Evolutionary conservation across 352 stramenopile species (phyloP).

Genomic region (Phytophthora capsici): DNA sequence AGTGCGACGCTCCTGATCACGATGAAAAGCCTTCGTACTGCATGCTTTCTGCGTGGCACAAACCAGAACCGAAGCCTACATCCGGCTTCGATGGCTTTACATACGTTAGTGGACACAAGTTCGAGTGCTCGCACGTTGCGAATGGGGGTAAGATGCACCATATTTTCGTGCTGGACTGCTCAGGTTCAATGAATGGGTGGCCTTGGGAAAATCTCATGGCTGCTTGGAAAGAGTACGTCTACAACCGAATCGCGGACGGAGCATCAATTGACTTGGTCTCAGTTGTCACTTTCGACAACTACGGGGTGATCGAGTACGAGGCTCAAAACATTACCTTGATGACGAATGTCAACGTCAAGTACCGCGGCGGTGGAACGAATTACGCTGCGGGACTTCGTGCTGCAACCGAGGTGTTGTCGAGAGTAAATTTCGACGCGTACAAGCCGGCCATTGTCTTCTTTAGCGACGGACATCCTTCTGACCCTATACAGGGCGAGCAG

Average conservation of each 20-base stretch:
- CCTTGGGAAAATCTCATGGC: slow-evolving; percentile 67
- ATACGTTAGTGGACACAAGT: slow-evolving; percentile 73
- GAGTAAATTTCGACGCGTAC: slow-evolving; percentile 62
- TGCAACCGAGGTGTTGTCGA: slow-evolving; percentile 75
- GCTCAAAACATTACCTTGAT: slow-evolving; percentile 56
- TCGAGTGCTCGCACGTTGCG: slow-evolving; percentile 71
- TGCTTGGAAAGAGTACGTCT: slow-evolving; percentile 68
- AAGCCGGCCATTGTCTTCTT: slow-evolving; percentile 83
- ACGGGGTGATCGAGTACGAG: slow-evolving; percentile 56
- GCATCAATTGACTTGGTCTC: slow-evolving; percentile 70
- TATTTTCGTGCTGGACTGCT: slow-evolving; percentile 83
- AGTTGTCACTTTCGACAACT: slow-evolving; percentile 70
- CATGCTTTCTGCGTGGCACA: slow-evolving; percentile 73
- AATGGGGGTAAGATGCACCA: slow-evolving; percentile 69
- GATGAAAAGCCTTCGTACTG: slow-evolving; percentile 64
- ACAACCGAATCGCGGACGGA: slow-evolving; percentile 67
- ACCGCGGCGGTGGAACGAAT: slow-evolving; percentile 55
- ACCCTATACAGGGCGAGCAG: slow-evolving; percentile 50
- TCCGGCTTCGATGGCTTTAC: slow-evolving; percentile 50
- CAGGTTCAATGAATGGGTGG: slow-evolving; percentile 70
- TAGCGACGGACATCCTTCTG: slow-evolving; percentile 68
- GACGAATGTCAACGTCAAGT: slow-evolving; percentile 33
- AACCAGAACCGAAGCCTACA: slow-evolving; percentile 29
- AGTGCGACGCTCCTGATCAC: slow-evolving; percentile 75
- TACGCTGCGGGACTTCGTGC: slow-evolving; percentile 58